Conservation (phyloP, 2,329 filamentous ascomycete species). For the Periconia macrospinosa region DNA sequence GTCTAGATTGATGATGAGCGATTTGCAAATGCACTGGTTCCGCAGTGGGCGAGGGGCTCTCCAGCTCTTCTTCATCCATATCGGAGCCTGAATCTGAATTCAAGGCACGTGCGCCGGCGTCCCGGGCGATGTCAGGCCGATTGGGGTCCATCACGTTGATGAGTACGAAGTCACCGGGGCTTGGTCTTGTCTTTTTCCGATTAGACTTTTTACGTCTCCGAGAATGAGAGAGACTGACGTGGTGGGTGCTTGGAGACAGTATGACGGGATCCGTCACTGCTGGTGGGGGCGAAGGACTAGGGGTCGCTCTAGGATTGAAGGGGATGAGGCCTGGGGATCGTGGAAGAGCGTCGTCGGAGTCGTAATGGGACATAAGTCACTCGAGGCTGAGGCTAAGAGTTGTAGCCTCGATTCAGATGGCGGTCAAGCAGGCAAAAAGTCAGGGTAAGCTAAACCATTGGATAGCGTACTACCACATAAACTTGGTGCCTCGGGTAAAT, state of each 20-base stretch:
- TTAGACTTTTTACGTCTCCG: slow-evolving; percentile 53
- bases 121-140: slow-evolving; percentile 64
- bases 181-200: slow-evolving; percentile 57
- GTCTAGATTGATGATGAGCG: slow-evolving; percentile 6
- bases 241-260: slow-evolving; percentile 22
- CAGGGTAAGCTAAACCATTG: slow-evolving; percentile 1
- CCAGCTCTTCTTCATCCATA: slow-evolving; percentile 47
- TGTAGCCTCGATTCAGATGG: slow-evolving; percentile 19
- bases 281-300: slow-evolving; percentile 56
- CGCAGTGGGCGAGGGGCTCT: slow-evolving; percentile 18
- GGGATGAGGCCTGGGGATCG: slow-evolving; percentile 46
- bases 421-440: slow-evolving; percentile 5
- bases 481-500: not conserved
- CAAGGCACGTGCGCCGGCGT: slow-evolving; percentile 59
- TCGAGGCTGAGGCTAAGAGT: slow-evolving; percentile 20
- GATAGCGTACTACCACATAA: not conserved
- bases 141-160: slow-evolving; percentile 66
- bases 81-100: slow-evolving; percentile 48
- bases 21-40: slow-evolving; percentile 7
- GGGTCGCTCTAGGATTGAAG: slow-evolving; percentile 50
- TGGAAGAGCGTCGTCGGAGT: slow-evolving; percentile 52
- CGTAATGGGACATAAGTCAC: slow-evolving; percentile 45
- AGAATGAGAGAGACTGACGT: slow-evolving; percentile 48
- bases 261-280: slow-evolving; percentile 24
- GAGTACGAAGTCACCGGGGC: slow-evolving; percentile 68